A percentile compares a stretch with the other conserved stretches of the same genome.
Conservation (phyloP, 257 asterid genomes). For the Salvia rosmarinus region DNA sequence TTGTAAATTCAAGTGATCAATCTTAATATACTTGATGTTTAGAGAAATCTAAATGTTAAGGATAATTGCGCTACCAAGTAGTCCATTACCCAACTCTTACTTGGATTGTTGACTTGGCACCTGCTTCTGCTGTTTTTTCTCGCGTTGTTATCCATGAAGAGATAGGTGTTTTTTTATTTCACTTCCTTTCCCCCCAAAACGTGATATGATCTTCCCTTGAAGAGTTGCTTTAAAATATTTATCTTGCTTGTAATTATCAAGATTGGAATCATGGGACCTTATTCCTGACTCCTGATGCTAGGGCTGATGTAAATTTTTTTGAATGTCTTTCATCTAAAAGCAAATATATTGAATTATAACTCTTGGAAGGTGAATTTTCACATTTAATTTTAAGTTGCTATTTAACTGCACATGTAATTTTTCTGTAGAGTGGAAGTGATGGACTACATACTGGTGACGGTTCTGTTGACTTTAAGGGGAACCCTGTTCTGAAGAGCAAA, state of each 20-base stretch:
- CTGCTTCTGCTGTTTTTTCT: not conserved
- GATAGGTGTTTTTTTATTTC: not conserved
- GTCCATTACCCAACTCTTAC: too few species aligned
- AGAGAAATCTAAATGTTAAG: not conserved
- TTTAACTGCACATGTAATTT: not conserved
- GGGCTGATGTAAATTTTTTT: not conserved
- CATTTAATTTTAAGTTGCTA: not conserved
- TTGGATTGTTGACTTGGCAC: not conserved
- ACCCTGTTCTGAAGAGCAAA: slow-evolving; percentile 78
- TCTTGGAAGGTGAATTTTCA: slow-evolving; percentile 16
- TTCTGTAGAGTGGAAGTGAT: slow-evolving; percentile 51
- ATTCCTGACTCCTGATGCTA: not conserved
- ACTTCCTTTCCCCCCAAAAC: not conserved
- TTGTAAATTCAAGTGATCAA: not conserved
- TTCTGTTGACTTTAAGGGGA: slow-evolving; percentile 91
- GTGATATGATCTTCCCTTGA: not conserved
- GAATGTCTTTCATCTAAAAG: not conserved
- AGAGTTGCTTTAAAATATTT: slow-evolving; percentile 5
- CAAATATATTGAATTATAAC: not conserved
- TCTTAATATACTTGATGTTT: not conserved
- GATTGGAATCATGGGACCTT: not conserved
- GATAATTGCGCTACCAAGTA: not conserved
- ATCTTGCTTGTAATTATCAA: not conserved
- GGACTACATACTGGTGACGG: slow-evolving; percentile 83
- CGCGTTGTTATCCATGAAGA: not conserved